These are phyloP conservation scores for Venturia carpophila DNA, from an alignment of 2,329 filamentous ascomycete species.

Conservation along the genomic window DNA sequence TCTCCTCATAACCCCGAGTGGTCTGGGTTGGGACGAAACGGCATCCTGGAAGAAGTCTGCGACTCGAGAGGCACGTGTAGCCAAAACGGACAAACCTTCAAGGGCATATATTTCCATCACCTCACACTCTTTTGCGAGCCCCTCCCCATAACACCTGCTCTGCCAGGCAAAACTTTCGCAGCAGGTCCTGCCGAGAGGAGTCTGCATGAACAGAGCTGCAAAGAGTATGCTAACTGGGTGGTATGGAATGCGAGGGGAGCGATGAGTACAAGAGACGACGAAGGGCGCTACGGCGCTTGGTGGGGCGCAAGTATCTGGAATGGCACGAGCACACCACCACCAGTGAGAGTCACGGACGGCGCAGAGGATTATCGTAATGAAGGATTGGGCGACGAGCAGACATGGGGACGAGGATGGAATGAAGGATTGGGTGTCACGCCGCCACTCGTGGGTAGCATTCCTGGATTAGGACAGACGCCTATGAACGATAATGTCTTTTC, in stretches of 20 bases:
- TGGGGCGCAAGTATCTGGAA: conserved; percentile 49
- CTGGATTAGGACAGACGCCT: conserved; percentile 11
- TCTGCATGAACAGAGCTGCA: conserved; percentile 55
- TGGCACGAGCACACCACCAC: conserved; percentile 16
- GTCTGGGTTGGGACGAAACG: conserved; percentile 51
- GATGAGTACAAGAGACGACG: conserved; percentile 55
- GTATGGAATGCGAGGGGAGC: conserved; percentile 69
- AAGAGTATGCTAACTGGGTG: conserved; percentile 66
- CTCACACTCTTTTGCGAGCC: conserved; percentile 68
- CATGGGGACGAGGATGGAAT: conserved; percentile 15
- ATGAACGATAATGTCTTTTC: not conserved
- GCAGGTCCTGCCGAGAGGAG: conserved; percentile 26
- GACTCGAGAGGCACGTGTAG: conserved; percentile 67
- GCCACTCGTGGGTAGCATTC: not conserved
- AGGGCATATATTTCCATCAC: conserved; percentile 91
- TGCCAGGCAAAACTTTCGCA: conserved; percentile 38
- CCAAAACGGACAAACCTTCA: conserved; percentile 84
- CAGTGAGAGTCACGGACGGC: conserved; percentile 32
- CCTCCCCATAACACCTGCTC: conserved; percentile 42
- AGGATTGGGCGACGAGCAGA: conserved; percentile 17
- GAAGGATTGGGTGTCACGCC: conserved; percentile 1
- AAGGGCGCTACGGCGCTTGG: conserved; percentile 77
- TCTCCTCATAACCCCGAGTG: conserved; percentile 4
- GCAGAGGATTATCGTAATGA: conserved; percentile 44
- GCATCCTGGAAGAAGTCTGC: conserved; percentile 77